These are phyloP conservation scores for Zygosaccharomyces kombuchaensis DNA, from an alignment of 805 yeast species.

Conservation along the genomic window DNA sequence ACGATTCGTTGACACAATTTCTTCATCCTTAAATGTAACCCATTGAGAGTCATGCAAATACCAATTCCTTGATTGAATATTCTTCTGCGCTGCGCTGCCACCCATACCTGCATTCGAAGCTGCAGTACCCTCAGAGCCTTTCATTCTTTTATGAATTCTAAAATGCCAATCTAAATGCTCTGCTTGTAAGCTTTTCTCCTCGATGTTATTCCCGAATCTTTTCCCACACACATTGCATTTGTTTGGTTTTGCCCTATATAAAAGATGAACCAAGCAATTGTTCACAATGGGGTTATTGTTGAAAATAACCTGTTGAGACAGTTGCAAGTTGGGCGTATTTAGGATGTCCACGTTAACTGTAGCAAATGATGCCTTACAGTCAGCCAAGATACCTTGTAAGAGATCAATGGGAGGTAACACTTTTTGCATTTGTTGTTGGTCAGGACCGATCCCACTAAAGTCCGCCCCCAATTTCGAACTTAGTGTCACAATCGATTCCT, in stretches of 20 bases:
- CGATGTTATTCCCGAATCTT: slow-evolving; percentile 60
- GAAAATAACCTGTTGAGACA: slow-evolving; percentile 35
- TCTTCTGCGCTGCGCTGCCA: slow-evolving; percentile 23
- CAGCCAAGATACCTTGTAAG: slow-evolving; percentile 25
- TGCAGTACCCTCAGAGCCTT: slow-evolving; percentile 34
- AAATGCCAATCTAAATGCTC: slow-evolving; percentile 95
- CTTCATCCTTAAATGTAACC: slow-evolving; percentile 69
- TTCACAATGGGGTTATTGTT: slow-evolving; percentile 26
- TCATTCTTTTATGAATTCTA: slow-evolving; percentile 76
- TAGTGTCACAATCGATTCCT: slow-evolving; percentile 29
- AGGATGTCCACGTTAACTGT: slow-evolving; percentile 29
- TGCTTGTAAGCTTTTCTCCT: slow-evolving; percentile 50
- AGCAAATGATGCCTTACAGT: slow-evolving; percentile 32
- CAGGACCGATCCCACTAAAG: slow-evolving; percentile 1
- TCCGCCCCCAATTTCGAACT: slow-evolving; percentile 21
- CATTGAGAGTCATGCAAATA: slow-evolving; percentile 68
- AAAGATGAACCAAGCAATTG: slow-evolving; percentile 30
- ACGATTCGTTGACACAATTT: slow-evolving; percentile 41
- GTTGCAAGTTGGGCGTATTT: slow-evolving; percentile 28
- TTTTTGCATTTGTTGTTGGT: slow-evolving; percentile 9
- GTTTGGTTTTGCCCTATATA: slow-evolving; percentile 48
- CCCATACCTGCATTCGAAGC: slow-evolving; percentile 11
- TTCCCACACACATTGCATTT: slow-evolving; percentile 91
- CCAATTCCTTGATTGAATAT: slow-evolving; percentile 77
- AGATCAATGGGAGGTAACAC: slow-evolving; percentile 25